Evolutionary conservation across 495 filamentous ascomycete species (phyloP), one percentile per base, ranked within the genome.

Genomic region (Annulohypoxylon moriforme): DNA sequence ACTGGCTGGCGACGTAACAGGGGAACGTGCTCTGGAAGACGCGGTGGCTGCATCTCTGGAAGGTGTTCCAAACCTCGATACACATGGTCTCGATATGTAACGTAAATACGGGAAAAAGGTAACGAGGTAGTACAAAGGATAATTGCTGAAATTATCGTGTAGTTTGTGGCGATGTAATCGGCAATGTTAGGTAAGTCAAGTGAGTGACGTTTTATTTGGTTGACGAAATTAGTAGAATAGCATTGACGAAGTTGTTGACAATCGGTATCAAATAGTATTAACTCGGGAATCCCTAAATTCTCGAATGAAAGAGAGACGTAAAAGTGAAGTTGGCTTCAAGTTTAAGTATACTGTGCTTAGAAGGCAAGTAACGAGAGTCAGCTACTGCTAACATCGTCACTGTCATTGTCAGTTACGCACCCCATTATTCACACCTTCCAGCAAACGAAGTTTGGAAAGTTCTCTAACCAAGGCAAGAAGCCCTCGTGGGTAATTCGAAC

Each of bases 11-110:
- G 8, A 64, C 13, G 9, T 40, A 10, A 44, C 76, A 77, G 47
- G 22, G 40, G 18, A 6, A 62, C 5, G 75, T 77, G 68, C 75
- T 77, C 55, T 78, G 76, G 53, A 76, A 80, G 20, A 58, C 42
- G 33, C 55, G 68, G 53, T 76, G 74, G 24, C 59, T 42, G 68
- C 77, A 79, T 0, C 52, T 46, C n/a, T 24, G 59, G 20, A 59
- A 76, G 20, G 40, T 57, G 18, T 53, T 65, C 38, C 63, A 72
- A 31, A 72, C 22, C n/a, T 77, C 73, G 62, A 68, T 33, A 27
- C 76, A 77, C 76, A 77, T 77, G 44, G 27, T 73, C 5, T 10
- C n/a, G 46, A 33, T 22, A 33, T 62, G 61, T 63, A 61, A 61
- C 61, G 11, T 4, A 1, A 67, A 25, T 7, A 13, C 13, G 34